These are phyloP conservation scores for Pholiota molesta DNA, from an alignment of 768 basidiomycete genomes.

Conservation along the genomic window DNA sequence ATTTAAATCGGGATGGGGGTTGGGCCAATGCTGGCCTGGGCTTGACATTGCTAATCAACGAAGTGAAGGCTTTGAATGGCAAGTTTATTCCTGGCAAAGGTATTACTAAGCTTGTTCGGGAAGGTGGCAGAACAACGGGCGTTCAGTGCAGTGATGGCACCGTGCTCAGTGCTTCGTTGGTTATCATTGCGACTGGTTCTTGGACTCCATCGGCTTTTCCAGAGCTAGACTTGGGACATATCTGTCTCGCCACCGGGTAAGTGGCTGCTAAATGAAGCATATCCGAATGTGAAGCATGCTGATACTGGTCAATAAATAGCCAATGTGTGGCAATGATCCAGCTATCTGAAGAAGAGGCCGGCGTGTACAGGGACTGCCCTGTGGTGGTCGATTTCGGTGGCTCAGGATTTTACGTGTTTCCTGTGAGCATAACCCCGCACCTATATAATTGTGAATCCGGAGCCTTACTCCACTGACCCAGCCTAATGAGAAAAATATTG, in stretches of 20 bases:
- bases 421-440: conserved; percentile 47
- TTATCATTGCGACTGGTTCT: conserved; percentile 75
- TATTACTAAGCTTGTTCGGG: conserved; percentile 51
- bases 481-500: conserved; percentile 68
- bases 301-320: conserved; percentile 41
- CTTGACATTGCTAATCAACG: conserved; percentile 52
- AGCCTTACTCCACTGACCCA: conserved; percentile 28
- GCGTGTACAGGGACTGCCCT: conserved; percentile 61
- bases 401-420: conserved; percentile 83
- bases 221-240: conserved; percentile 48
- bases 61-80: conserved; percentile 63
- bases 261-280: conserved; percentile 15
- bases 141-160: conserved; percentile 66
- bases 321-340: conserved; percentile 81
- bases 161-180: conserved; percentile 54
- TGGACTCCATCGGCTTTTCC: conserved; percentile 88
- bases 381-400: conserved; percentile 68
- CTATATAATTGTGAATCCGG: background rate
- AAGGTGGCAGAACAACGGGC: conserved; percentile 49
- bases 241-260: conserved; percentile 83
- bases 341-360: conserved; percentile 70
- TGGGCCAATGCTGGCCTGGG: conserved; percentile 85
- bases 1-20: conserved; percentile 76
- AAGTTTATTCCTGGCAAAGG: conserved; percentile 58
- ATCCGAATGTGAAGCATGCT: background rate